Percentiles rank a stretch among this genome's conserved stretches.
phyloP scores from a whole-genome alignment of 164 flowering plant species.

The Nymphaea colorata region DNA sequence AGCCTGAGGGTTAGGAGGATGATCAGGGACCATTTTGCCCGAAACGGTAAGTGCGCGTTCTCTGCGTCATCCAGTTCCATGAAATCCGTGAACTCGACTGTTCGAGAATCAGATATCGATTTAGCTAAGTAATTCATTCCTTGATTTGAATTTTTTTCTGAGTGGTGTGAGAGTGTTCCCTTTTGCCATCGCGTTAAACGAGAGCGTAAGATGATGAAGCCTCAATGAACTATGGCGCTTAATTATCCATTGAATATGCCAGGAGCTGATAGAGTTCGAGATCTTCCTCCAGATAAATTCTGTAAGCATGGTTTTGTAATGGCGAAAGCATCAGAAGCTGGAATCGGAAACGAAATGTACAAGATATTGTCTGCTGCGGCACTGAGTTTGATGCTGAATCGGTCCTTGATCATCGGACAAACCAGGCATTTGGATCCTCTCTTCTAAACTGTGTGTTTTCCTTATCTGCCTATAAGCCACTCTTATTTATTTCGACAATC shows the following conservation, averaged over 20 bases:
- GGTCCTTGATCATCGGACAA: slow-evolving; percentile 94
- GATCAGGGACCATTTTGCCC: slow-evolving; percentile 43
- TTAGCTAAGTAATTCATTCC: not conserved
- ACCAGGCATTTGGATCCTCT: slow-evolving; percentile 99
- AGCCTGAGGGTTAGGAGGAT: slow-evolving; percentile 51
- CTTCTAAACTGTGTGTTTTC: slow-evolving; percentile 32
- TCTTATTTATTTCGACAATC: too few species aligned
- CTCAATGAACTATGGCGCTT: not conserved
- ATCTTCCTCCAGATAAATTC: slow-evolving; percentile 72
- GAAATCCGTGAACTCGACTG: not conserved
- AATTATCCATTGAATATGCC: slow-evolving; percentile 8
- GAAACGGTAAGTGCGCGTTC: slow-evolving; percentile 35
- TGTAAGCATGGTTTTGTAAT: slow-evolving; percentile 84
- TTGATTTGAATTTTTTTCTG: not conserved
- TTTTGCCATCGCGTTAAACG: not conserved
- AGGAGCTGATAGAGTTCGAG: slow-evolving; percentile 73
- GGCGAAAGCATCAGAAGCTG: slow-evolving; percentile 95
- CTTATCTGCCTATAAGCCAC: not conserved
- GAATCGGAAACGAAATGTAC: slow-evolving; percentile 98
- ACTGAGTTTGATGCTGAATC: slow-evolving; percentile 76
- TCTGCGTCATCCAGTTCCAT: not conserved
- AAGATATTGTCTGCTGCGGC: slow-evolving; percentile 82
- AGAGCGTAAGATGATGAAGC: not conserved
- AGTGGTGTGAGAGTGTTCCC: not conserved
- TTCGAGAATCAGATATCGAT: not conserved